phyloP scores from a whole-genome alignment of 768 basidiomycete genomes.

The Zangia roseola region DNA sequence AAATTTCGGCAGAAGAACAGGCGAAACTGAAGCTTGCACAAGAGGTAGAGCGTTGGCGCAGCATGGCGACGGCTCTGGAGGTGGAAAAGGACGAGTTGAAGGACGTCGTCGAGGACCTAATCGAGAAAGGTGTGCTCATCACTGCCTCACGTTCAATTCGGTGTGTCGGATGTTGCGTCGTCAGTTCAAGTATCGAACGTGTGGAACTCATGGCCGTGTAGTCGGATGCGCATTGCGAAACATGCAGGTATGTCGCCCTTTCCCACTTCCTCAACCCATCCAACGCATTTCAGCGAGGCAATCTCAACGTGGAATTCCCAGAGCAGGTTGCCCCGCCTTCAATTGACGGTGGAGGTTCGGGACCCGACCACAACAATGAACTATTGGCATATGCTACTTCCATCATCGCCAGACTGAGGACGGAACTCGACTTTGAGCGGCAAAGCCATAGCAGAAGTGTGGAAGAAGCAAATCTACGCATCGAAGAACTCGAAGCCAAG shows the following conservation, averaged over 20 bases:
- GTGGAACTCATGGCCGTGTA: slow-evolving; percentile 46
- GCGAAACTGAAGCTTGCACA: slow-evolving; percentile 36
- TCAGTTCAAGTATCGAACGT: slow-evolving; percentile 47
- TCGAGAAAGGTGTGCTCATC: slow-evolving; percentile 55
- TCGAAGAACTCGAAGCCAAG: slow-evolving; percentile 49
- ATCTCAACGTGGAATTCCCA: slow-evolving; percentile 22
- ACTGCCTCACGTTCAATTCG: not conserved
- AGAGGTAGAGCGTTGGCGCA: slow-evolving; percentile 37
- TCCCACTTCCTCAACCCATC: slow-evolving; percentile 4
- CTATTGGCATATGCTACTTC: slow-evolving; percentile 42
- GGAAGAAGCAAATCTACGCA: slow-evolving; percentile 39
- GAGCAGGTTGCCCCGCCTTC: slow-evolving; percentile 13
- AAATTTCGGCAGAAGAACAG: slow-evolving; percentile 36
- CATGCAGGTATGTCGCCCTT: slow-evolving; percentile 42
- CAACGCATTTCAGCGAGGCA: slow-evolving; percentile 14
- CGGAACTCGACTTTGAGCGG: slow-evolving; percentile 45
- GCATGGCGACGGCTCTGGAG: slow-evolving; percentile 36
- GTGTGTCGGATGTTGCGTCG: not conserved
- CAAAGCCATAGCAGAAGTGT: slow-evolving; percentile 40
- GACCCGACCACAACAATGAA: slow-evolving; percentile 21
- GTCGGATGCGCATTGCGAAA: slow-evolving; percentile 39
- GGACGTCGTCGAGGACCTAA: slow-evolving; percentile 49
- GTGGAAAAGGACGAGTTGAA: slow-evolving; percentile 52
- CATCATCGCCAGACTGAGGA: slow-evolving; percentile 43
- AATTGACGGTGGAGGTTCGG: not conserved